phyloP scores from a whole-genome alignment of 305 asterid species.

The Fraxinus velutina region DNA sequence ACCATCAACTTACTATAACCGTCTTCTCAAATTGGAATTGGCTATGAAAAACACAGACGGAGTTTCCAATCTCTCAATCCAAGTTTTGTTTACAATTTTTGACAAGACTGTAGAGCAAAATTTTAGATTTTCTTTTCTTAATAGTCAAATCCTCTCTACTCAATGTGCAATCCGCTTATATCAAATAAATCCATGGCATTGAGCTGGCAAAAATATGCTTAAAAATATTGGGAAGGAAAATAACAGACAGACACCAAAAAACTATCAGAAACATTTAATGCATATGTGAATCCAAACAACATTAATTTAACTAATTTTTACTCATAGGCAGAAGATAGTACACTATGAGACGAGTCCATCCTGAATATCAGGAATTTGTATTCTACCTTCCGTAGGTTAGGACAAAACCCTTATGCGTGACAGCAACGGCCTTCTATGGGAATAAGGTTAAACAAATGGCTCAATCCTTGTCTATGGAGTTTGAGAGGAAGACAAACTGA shows the following conservation, averaged over 20 bases:
- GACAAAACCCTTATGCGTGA: slow-evolving; percentile 23
- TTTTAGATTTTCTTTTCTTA: not conserved
- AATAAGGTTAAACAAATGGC: slow-evolving; percentile 2
- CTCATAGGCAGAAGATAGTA: not conserved
- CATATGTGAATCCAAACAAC: not conserved
- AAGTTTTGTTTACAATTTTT: not conserved
- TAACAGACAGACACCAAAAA: not conserved
- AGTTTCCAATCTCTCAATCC: not conserved
- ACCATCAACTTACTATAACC: not conserved
- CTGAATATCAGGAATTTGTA: slow-evolving; percentile 33
- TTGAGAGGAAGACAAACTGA: slow-evolving; percentile 54
- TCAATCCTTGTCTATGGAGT: slow-evolving; percentile 39
- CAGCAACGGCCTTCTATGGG: slow-evolving; percentile 1
- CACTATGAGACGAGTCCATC: slow-evolving; percentile 14
- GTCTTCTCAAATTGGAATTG: not conserved
- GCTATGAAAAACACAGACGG: not conserved
- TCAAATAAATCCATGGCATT: not conserved
- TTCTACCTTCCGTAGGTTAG: slow-evolving; percentile 25
- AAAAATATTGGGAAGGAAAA: not conserved
- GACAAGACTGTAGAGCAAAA: not conserved
- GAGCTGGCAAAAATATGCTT: not conserved
- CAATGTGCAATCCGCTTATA: not conserved
- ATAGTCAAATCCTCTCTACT: not conserved
- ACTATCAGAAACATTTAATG: not conserved
- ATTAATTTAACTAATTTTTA: not conserved